Evolutionary conservation across 2,329 filamentous ascomycete species (phyloP).

Genomic region (Aspergillus cejpii): DNA sequence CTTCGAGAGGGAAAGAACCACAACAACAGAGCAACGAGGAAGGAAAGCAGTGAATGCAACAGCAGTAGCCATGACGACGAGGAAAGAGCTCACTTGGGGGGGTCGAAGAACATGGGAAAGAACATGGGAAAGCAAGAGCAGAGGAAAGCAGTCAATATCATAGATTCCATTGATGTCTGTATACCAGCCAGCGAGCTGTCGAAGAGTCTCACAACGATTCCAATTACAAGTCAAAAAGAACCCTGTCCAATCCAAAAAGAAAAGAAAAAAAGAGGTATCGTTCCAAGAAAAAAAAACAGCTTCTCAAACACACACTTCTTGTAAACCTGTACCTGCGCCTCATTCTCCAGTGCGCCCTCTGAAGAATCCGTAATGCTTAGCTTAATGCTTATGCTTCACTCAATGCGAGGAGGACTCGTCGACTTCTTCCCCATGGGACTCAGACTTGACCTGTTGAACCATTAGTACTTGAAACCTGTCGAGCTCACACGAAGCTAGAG

Average conservation of each 20-base stretch:
- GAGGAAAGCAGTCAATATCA: not conserved
- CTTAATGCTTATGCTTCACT: constrained; percentile 7
- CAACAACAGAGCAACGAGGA: not conserved
- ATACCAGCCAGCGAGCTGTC: too few species aligned
- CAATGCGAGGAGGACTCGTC: constrained; percentile 20
- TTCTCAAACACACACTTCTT: not conserved
- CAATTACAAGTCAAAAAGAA: too few species aligned
- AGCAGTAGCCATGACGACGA: not conserved
- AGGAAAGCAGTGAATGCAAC: not conserved
- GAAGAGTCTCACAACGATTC: too few species aligned
- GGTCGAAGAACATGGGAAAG: not conserved
- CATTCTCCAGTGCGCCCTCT: not conserved
- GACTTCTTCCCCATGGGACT: constrained; percentile 22
- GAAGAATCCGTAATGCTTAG: not conserved
- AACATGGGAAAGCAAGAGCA: not conserved
- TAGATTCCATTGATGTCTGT: too few species aligned
- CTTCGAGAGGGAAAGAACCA: not conserved
- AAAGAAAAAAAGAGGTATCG: too few species aligned
- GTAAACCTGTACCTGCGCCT: not conserved
- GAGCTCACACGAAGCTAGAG: not conserved
- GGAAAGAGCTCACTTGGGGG: not conserved
- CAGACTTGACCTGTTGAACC: constrained; percentile 14
- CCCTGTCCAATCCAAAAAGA: not conserved
- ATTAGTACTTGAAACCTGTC: constrained; percentile 1
- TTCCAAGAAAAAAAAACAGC: not conserved